Evolutionary conservation across 106 monocot genomes (phyloP).

Genomic region (Phalaenopsis aphrodite): DNA sequence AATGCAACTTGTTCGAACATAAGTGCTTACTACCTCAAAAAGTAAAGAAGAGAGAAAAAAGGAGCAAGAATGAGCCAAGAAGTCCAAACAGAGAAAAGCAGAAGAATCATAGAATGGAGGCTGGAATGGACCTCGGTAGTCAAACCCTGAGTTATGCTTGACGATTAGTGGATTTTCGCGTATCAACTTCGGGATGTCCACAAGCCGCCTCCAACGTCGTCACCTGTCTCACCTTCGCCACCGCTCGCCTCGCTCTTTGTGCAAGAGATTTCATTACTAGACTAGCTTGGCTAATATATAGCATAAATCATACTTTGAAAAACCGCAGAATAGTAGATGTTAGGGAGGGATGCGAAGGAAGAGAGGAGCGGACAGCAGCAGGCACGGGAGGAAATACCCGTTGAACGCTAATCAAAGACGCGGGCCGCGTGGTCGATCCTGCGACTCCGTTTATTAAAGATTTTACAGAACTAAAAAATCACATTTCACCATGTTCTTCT

Average conservation of each 20-base stretch:
- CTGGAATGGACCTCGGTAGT: conserved; percentile 60
- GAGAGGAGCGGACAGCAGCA: too few species aligned
- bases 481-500: too few species aligned
- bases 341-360: too few species aligned
- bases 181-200: conserved; percentile 92
- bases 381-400: too few species aligned
- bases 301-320: too few species aligned
- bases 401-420: too few species aligned
- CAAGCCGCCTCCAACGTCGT: conserved; percentile 44
- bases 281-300: neutral
- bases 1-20: neutral
- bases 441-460: too few species aligned
- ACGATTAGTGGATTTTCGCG: conserved; percentile 87
- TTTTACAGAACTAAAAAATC: too few species aligned
- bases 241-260: conserved; percentile 18
- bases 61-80: neutral
- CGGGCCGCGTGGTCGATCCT: too few species aligned
- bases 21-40: neutral
- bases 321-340: too few species aligned
- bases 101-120: neutral
- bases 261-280: neutral
- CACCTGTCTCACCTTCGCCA: conserved; percentile 18
- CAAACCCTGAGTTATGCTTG: conserved; percentile 96
- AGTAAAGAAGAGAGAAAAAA: neutral
- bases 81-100: neutral